These are phyloP conservation scores for Neophaeococcomyces aloes DNA, from an alignment of 2,329 filamentous ascomycete species.

Conservation along the genomic window DNA sequence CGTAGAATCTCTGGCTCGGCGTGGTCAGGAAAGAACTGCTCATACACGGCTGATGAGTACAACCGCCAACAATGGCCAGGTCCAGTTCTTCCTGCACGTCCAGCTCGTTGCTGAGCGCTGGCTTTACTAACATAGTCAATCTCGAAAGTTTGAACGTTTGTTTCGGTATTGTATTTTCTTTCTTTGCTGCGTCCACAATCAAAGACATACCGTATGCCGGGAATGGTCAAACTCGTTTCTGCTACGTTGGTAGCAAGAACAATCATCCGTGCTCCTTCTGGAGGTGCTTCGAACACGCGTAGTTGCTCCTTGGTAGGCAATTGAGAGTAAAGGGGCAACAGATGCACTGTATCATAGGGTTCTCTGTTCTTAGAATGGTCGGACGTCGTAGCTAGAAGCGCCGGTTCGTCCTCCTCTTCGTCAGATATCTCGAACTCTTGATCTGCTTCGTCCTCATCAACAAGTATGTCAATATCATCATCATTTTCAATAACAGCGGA, in stretches of 20 bases:
- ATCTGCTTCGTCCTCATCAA: slow-evolving; percentile 44
- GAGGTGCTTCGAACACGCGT: slow-evolving; percentile 74
- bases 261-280: slow-evolving; percentile 72
- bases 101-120: slow-evolving; percentile 79
- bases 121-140: slow-evolving; percentile 97
- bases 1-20: slow-evolving; percentile 79
- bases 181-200: slow-evolving; percentile 90
- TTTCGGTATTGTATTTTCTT: slow-evolving; percentile 74
- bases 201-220: slow-evolving; percentile 89
- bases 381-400: not conserved
- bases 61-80: slow-evolving; percentile 92
- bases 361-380: slow-evolving; percentile 29
- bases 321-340: slow-evolving; percentile 89
- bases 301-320: slow-evolving; percentile 85
- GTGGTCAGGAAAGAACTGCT: slow-evolving; percentile 73
- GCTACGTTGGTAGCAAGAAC: slow-evolving; percentile 93
- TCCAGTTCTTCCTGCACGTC: slow-evolving; percentile 88
- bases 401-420: slow-evolving; percentile 50
- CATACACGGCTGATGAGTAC: slow-evolving; percentile 90
- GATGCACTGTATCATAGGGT: slow-evolving; percentile 61
- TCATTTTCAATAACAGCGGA: too few species aligned
- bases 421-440: slow-evolving; percentile 51
- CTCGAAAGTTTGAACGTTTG: slow-evolving; percentile 90
- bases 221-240: slow-evolving; percentile 93
- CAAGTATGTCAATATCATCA: slow-evolving; percentile 31